Evolutionary conservation across 2,329 filamentous ascomycete species (phyloP).

Genomic region (Nannizziopsis barbatae): DNA sequence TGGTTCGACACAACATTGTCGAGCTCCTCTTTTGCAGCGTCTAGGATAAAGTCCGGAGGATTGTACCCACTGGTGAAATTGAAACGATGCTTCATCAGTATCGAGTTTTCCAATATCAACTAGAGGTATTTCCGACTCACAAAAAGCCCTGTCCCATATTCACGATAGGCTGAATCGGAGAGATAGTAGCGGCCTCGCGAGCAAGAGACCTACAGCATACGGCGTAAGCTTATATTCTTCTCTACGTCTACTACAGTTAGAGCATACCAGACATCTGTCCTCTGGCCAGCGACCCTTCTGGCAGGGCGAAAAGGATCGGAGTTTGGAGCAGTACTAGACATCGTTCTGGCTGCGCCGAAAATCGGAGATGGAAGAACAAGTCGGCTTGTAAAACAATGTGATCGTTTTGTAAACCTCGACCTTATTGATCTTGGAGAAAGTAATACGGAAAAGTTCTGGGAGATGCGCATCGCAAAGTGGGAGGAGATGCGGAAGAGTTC

Average conservation of each 20-base stretch:
- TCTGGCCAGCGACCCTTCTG: slow-evolving; percentile 39
- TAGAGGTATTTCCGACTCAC: slow-evolving; percentile 26
- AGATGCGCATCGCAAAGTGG: not conserved
- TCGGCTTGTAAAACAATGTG: not conserved
- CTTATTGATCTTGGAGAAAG: not conserved
- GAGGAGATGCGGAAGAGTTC: not conserved
- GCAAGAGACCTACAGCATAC: slow-evolving; percentile 47
- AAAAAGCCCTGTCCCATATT: slow-evolving; percentile 58
- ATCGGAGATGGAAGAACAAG: not conserved
- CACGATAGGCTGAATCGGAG: slow-evolving; percentile 53
- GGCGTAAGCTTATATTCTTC: not conserved
- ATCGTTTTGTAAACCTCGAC: not conserved
- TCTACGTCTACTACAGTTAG: not conserved
- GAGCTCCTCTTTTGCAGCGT: slow-evolving; percentile 82
- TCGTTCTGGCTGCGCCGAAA: slow-evolving; percentile 21
- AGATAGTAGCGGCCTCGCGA: slow-evolving; percentile 55
- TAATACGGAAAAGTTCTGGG: not conserved
- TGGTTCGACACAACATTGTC: slow-evolving; percentile 95
- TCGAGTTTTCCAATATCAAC: not conserved
- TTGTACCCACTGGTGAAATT: slow-evolving; percentile 59
- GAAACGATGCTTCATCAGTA: not conserved
- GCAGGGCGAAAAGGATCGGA: slow-evolving; percentile 38
- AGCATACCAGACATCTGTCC: slow-evolving; percentile 41
- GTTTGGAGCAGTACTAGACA: slow-evolving; percentile 31
- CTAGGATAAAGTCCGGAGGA: slow-evolving; percentile 76